Base-by-base conservation (phyloP, 768 basidiomycete species). In the Lactarius evosmus region DNA sequence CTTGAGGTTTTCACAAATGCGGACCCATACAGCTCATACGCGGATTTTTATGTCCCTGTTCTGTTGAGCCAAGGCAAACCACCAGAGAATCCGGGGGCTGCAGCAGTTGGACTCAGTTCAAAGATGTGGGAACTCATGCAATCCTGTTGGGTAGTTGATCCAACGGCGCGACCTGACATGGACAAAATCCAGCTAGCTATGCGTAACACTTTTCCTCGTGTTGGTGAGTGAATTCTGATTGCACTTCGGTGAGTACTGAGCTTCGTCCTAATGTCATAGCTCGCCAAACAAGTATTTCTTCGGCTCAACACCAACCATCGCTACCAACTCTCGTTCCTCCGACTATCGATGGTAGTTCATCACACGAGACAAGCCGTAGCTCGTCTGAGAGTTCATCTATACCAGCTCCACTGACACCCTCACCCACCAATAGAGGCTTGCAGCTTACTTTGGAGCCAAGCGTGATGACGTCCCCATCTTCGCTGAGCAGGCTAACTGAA, bases 121-220 rank as follows among this genome's bases (percentile, higher is more conserved):
- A 56, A 32, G 19, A 65, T 65, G 64, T 65, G 64, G 64, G 64
- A 61, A 4, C 32, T 65, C 14, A 61, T 65, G 60, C 36, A 56
- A 51, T 61, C 49, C 9, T 65, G 64, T 49, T 65, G 64, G 64
- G 22, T 56, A 30, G 17, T 32, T 7, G 14, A 44, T 1, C 50
- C 64, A 14, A 27, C 32, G 4, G 33, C 30, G 29, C 64, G 64
- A 2, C 64, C 59, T 52, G 41, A 49, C n/a, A 61, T 65, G 60
- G n/a, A 30, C 36, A 16, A 8, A 7, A 25, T 65, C 25, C 55
- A 30, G 25, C 32, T 11, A 5, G 25, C 36, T 7, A 61, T 65
- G 51, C 16, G 27, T 30, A 9, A 25, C 8, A 41, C 56, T 30
- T 36, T 38, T 22, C 54, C 59, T 44, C 60, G 44, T 25, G 25